Evolutionary conservation across 2,329 filamentous ascomycete species (phyloP).

Genomic region (Calonectria hawksworthii): DNA sequence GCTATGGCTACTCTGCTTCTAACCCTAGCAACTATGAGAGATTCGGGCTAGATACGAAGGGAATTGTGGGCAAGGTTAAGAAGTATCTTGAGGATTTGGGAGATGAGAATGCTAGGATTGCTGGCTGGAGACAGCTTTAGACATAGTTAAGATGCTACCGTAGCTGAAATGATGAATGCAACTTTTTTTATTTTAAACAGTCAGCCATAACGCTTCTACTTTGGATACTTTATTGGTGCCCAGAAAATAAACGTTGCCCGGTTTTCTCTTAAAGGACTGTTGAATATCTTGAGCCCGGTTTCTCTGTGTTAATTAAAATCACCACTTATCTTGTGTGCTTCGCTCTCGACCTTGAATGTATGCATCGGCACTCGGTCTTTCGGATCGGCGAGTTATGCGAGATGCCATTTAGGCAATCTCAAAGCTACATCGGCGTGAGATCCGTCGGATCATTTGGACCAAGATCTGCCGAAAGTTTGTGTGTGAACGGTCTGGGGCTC

Average conservation of each 20-base stretch:
- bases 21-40: conserved; percentile 61
- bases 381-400: background rate
- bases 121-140: conserved; percentile 40
- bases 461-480: background rate
- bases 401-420: background rate
- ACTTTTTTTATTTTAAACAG: background rate
- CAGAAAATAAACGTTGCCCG: background rate
- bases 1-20: conserved; percentile 62
- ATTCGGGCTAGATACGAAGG: conserved; percentile 60
- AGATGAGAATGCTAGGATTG: conserved; percentile 37
- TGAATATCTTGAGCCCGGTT: background rate
- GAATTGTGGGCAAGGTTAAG: conserved; percentile 51
- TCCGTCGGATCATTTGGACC: background rate
- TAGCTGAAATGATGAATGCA: background rate
- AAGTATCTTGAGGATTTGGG: conserved; percentile 38
- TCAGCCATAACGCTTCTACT: background rate
- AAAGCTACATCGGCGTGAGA: background rate
- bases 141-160: background rate
- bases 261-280: too few relatives aligned
- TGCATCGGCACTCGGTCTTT: background rate
- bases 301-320: background rate
- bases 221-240: background rate
- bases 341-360: background rate
- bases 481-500: background rate
- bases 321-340: background rate